These are phyloP conservation scores for Heliocybe sulcata DNA, from an alignment of 1,284 basidiomycete genomes.

Conservation along the genomic window DNA sequence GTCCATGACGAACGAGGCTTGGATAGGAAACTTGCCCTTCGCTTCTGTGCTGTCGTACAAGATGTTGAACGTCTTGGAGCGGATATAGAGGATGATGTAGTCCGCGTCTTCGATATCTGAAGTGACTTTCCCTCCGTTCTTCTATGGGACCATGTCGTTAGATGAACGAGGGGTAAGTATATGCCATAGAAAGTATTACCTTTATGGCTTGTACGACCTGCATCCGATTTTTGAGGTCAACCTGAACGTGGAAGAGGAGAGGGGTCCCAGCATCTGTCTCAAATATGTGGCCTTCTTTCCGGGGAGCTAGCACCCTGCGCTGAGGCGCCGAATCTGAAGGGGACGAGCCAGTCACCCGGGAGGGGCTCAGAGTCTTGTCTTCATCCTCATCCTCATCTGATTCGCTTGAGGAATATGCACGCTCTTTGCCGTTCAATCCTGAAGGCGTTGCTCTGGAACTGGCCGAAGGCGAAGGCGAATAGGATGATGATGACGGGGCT, in stretches of 20 bases:
- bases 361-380: background rate
- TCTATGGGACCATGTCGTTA: background rate
- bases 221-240: conserved; percentile 2
- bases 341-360: background rate
- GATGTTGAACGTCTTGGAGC: background rate
- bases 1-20: background rate
- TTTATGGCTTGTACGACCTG: background rate
- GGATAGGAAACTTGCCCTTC: background rate
- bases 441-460: background rate
- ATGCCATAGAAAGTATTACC: background rate
- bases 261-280: conserved; percentile 5
- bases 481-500: background rate
- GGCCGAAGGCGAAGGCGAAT: background rate
- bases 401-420: background rate
- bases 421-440: background rate
- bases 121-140: background rate
- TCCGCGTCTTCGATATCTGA: conserved; percentile 7
- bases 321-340: background rate
- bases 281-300: conserved; percentile 2
- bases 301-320: background rate
- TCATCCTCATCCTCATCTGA: background rate
- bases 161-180: background rate
- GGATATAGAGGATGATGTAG: conserved; percentile 7
- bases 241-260: conserved; percentile 1
- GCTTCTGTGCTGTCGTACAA: background rate